Evolutionary conservation across 176 grass and related monocot genomes (phyloP), one percentile per base, ranked within the genome.

Genomic region (Typha latifolia): DNA sequence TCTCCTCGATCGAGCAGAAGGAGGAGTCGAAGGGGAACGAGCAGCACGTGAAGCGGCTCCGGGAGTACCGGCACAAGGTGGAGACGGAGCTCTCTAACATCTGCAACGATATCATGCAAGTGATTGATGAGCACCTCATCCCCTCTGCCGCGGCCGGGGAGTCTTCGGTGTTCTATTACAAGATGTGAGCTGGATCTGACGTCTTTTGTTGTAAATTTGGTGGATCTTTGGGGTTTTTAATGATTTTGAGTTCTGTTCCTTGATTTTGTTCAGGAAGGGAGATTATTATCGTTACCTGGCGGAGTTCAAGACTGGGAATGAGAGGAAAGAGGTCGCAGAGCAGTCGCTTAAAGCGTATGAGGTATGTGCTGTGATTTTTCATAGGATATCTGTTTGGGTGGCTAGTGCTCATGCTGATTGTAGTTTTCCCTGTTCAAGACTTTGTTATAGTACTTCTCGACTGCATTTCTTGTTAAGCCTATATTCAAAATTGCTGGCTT

Each of bases 211-310:
- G 11, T 15, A 26, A 5, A 32, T 62, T 21, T n/a, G 20, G 16
- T 1, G 47, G 10, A 32, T 47, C 37, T 64, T 64, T 59, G 12
- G 15, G 48, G 14, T 13, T 4, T 48, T 3, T 2, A 62, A 4
- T 3, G 48, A 62, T 71, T 70, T 71, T 47, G 31, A 24, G 53
- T 71, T 15, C 18, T 56, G 15, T 48, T 18, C 21, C 6, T 34
- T 68, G 14, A 13, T 76, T 77, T 66, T 75, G 51, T 15, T 66
- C 47, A 89, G 86, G 82, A 89, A 89, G 78, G 86, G 81, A 29
- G 86, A 89, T 75, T 89, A 81, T 13, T 89, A 89, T 61, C 81
- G 81, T 32, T 89, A 89, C 67, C 70, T 89, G 56, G 70, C 81
- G 0, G 86, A 89, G 71, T 84, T 89, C 70, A 89, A 84, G 78